Conservation (phyloP, 1,284 basidiomycete species). For the Rhodotorula sp. region DNA sequence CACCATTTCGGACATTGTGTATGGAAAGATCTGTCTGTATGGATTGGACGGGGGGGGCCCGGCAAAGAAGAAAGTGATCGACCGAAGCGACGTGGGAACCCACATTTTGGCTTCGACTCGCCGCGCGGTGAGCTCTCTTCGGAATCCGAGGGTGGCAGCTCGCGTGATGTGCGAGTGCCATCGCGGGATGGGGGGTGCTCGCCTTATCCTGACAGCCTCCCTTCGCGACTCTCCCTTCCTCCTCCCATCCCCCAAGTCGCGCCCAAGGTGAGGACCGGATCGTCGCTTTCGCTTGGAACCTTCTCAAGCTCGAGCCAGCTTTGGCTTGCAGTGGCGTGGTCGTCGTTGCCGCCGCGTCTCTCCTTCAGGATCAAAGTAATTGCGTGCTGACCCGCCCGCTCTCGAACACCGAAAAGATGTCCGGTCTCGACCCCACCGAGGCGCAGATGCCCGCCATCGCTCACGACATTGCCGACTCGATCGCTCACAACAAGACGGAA, state of each 20-base stretch:
- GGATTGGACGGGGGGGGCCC: too few species aligned
- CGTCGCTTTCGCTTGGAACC: neutral
- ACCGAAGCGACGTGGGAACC: too few species aligned
- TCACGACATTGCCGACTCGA: neutral
- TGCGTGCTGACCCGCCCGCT: neutral
- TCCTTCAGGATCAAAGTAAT: neutral
- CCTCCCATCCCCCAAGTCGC: neutral
- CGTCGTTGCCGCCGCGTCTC: neutral
- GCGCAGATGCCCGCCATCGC: conserved; percentile 2
- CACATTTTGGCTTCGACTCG: neutral
- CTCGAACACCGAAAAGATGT: neutral
- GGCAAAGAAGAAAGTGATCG: too few species aligned
- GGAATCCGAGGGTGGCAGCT: neutral
- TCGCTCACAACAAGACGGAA: neutral
- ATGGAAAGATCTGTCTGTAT: too few species aligned
- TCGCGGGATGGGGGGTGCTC: neutral
- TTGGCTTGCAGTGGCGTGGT: neutral
- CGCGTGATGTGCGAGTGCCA: neutral
- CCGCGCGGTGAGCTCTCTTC: neutral
- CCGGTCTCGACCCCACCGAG: conserved; percentile 21
- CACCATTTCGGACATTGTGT: too few species aligned
- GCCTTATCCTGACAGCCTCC: neutral
- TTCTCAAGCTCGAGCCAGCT: neutral
- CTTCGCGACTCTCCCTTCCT: neutral
- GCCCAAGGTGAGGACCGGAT: neutral